Evolutionary conservation across 2,329 filamentous ascomycete genomes (phyloP).

Genomic region (Nothopassalora personata): DNA sequence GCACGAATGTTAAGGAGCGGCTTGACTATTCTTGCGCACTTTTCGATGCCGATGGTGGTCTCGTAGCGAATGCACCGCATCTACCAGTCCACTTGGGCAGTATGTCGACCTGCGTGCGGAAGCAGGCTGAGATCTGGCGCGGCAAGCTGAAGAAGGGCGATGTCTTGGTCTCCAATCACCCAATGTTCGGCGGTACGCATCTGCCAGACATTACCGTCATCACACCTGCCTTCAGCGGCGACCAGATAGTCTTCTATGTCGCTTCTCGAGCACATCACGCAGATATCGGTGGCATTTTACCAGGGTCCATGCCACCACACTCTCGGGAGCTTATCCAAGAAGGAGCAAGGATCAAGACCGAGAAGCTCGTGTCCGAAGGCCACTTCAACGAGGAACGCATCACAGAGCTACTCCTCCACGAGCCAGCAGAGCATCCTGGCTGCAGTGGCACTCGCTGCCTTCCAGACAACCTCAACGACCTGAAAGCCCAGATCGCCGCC

Average conservation of each 20-base stretch:
- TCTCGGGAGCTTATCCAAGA: slow-evolving; percentile 57
- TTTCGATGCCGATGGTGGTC: slow-evolving; percentile 68
- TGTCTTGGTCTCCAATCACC: slow-evolving; percentile 78
- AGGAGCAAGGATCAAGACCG: slow-evolving; percentile 51
- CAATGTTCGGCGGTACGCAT: slow-evolving; percentile 78
- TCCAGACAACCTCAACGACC: slow-evolving; percentile 76
- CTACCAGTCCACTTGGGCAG: slow-evolving; percentile 75
- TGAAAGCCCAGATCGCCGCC: slow-evolving; percentile 81
- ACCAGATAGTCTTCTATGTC: slow-evolving; percentile 75
- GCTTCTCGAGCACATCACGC: slow-evolving; percentile 77
- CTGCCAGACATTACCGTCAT: slow-evolving; percentile 77
- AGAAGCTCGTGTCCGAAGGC: slow-evolving; percentile 69
- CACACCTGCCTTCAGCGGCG: slow-evolving; percentile 70
- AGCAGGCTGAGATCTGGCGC: slow-evolving; percentile 74
- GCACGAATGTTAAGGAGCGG: slow-evolving; percentile 75
- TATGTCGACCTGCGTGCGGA: slow-evolving; percentile 78
- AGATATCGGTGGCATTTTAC: slow-evolving; percentile 77
- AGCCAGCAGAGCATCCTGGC: slow-evolving; percentile 68
- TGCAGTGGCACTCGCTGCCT: slow-evolving; percentile 75
- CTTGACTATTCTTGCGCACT: slow-evolving; percentile 79
- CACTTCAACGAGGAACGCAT: slow-evolving; percentile 74
- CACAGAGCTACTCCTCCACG: slow-evolving; percentile 60
- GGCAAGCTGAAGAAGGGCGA: slow-evolving; percentile 73
- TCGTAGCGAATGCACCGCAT: slow-evolving; percentile 75
- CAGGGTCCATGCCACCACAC: slow-evolving; percentile 76